Evolutionary conservation across 2,329 filamentous ascomycete species (phyloP), one percentile per base, ranked within the genome.

Genomic region (Tolypocladium paradoxum): DNA sequence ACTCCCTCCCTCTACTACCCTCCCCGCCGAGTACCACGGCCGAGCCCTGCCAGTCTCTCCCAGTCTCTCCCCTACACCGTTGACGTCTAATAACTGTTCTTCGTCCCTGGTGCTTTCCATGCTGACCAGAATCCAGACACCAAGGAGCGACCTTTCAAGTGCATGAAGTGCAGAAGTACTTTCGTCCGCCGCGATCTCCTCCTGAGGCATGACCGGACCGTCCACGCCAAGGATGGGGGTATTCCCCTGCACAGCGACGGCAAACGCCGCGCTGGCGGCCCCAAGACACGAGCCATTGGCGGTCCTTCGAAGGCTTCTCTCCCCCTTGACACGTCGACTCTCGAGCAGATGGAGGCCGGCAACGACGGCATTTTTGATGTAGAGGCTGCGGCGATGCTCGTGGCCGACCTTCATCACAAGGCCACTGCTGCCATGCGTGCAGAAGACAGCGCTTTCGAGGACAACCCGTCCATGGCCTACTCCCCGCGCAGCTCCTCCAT

Each of bases 71-170:
- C 4, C n/a, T 16, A n/a, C 43, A 24, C 18, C 9, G 16, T 31
- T 31, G 16, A 6, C 18, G 16, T 20, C 43, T 11, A 29, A 6
- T 27, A 9, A n/a, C 7, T n/a, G 11, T n/a, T 31, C 31, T 33
- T 33, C 14, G 14, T 20, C 1, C 4, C 18, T 24, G 12, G 8
- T 27, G 27, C n/a, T 46, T 14, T 35, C 34, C 34, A 38, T 52
- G 48, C 54, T 58, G 36, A 60, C 51, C 6, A 8, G 16, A 9
- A 29, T 31, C 56, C 71, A 97, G 92, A 97, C 72, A 99, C 93
- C 59, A 99, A 99, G 75, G 93, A 97, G 73, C 86, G 93, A 58
- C 93, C 93, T 37, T 99, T 99, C 81, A 97, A 97, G 72, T 99
- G 93, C 74, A 81, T 90, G 76, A 99, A 99, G 76, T 99, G 93